Percentiles rank a stretch among this genome's conserved stretches.
Conservation (phyloP, 2,329 filamentous ascomycete species). For the Spiromastix sp. region DNA sequence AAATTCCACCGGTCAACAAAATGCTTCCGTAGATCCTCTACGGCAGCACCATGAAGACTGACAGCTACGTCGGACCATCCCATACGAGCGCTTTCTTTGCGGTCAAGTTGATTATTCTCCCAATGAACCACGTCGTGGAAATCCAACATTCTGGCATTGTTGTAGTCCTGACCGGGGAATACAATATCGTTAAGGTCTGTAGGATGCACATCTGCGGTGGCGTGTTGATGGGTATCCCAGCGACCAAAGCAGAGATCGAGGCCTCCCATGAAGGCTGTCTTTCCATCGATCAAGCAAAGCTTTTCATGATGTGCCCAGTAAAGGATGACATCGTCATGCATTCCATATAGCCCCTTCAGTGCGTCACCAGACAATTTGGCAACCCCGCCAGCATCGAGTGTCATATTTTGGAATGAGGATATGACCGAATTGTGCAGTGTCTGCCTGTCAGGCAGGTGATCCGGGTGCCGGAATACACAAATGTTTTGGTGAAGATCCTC, state of each 20-base stretch:
- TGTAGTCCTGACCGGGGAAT: slow-evolving; percentile 95
- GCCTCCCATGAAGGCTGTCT: slow-evolving; percentile 83
- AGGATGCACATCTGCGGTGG: slow-evolving; percentile 78
- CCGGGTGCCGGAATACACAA: slow-evolving; percentile 79
- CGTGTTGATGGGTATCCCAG: slow-evolving; percentile 82
- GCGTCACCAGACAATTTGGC: slow-evolving; percentile 61
- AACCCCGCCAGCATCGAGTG: slow-evolving; percentile 43
- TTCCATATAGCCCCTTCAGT: slow-evolving; percentile 70
- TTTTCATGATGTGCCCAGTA: slow-evolving; percentile 99
- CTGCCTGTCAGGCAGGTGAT: slow-evolving; percentile 67
- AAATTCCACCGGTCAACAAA: slow-evolving; percentile 95
- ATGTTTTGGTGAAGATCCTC: slow-evolving; percentile 95
- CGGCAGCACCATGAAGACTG: slow-evolving; percentile 78
- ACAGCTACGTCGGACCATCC: slow-evolving; percentile 96
- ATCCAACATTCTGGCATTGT: slow-evolving; percentile 94
- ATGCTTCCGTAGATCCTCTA: slow-evolving; percentile 91
- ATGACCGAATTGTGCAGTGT: slow-evolving; percentile 51
- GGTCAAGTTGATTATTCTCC: slow-evolving; percentile 86
- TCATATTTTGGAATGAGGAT: slow-evolving; percentile 45
- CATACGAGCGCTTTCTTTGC: slow-evolving; percentile 88
- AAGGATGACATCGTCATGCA: slow-evolving; percentile 74
- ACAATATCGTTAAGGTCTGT: slow-evolving; percentile 59
- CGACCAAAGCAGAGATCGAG: slow-evolving; percentile 92
- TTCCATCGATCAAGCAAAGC: slow-evolving; percentile 89
- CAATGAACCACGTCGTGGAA: slow-evolving; percentile 85